Conservation (phyloP, 768 basidiomycete genomes). For the Suillus subaureus region DNA sequence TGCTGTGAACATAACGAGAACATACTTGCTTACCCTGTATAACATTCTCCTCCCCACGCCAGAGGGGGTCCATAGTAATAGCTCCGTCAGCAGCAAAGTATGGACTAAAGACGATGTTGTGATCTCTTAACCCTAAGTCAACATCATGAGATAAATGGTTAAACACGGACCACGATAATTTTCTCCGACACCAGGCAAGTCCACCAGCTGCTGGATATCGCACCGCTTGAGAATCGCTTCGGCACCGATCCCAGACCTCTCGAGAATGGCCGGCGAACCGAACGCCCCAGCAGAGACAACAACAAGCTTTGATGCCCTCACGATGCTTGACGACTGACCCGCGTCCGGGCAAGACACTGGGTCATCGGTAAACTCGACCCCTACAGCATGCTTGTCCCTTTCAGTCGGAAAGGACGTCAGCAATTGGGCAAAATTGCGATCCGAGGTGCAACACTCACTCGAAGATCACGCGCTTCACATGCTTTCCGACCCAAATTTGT, state of each 20-base stretch:
- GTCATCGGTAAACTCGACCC: slow-evolving; percentile 39
- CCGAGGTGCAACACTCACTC: slow-evolving; percentile 30
- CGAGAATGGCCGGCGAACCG: slow-evolving; percentile 52
- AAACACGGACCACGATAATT: slow-evolving; percentile 38
- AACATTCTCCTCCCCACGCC: slow-evolving; percentile 39
- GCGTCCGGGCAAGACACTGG: slow-evolving; percentile 22
- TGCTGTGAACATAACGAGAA: slow-evolving; percentile 7
- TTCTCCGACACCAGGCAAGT: slow-evolving; percentile 46
- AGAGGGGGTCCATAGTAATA: slow-evolving; percentile 49
- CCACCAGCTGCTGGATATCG: slow-evolving; percentile 32
- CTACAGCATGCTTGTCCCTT: slow-evolving; percentile 38
- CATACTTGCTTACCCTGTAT: slow-evolving; percentile 39
- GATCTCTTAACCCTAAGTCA: slow-evolving; percentile 23
- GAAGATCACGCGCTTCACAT: slow-evolving; percentile 37
- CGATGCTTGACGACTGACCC: slow-evolving; percentile 13
- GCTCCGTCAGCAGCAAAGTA: slow-evolving; percentile 47
- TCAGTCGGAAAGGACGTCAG: neutral
- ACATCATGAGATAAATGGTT: rapidly evolving
- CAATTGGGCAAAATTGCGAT: neutral
- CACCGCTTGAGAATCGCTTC: slow-evolving; percentile 28
- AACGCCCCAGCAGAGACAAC: slow-evolving; percentile 43
- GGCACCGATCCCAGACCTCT: slow-evolving; percentile 51
- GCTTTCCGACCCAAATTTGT: slow-evolving; percentile 31
- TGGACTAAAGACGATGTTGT: slow-evolving; percentile 24
- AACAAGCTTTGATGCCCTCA: slow-evolving; percentile 37